Evolutionary conservation across 2,329 filamentous ascomycete genomes (phyloP).

Genomic region (Trichoderma endophyticum): DNA sequence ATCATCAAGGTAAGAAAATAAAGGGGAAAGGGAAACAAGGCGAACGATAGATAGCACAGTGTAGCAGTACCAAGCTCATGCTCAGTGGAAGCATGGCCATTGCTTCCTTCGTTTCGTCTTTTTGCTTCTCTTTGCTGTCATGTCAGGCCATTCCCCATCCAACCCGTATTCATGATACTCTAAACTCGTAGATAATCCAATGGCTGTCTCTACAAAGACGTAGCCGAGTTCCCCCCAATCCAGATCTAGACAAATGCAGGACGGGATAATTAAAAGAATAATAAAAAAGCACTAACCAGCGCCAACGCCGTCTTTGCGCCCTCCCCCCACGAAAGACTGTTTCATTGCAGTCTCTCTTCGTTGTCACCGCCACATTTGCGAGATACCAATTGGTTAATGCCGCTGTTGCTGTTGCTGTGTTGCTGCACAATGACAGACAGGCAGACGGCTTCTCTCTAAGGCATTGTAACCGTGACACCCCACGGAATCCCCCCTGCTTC

Average conservation of each 20-base stretch:
- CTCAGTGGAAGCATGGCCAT: constrained; percentile 30
- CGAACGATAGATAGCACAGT: not conserved
- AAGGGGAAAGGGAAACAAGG: not conserved
- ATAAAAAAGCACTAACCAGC: constrained; percentile 1
- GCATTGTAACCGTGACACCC: not conserved
- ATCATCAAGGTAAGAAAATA: not conserved
- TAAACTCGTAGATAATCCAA: constrained; percentile 2
- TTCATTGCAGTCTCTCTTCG: not conserved
- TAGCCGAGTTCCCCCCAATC: not conserved
- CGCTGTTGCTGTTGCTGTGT: not conserved
- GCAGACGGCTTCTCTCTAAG: not conserved
- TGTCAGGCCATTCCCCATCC: constrained; percentile 25
- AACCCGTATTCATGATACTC: not conserved
- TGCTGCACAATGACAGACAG: not conserved
- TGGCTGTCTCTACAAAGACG: not conserved
- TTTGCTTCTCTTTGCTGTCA: not conserved
- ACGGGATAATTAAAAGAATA: not conserved
- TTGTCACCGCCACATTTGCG: constrained; percentile 11
- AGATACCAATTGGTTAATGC: not conserved
- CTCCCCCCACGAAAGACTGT: not conserved
- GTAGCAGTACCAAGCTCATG: constrained; percentile 29
- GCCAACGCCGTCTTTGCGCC: constrained; percentile 6
- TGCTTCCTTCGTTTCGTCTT: not conserved
- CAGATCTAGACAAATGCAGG: constrained; percentile 4
- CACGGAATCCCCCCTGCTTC: not conserved